Base-by-base conservation (phyloP, 768 basidiomycete species). In the Suillus ampliporus region DNA sequence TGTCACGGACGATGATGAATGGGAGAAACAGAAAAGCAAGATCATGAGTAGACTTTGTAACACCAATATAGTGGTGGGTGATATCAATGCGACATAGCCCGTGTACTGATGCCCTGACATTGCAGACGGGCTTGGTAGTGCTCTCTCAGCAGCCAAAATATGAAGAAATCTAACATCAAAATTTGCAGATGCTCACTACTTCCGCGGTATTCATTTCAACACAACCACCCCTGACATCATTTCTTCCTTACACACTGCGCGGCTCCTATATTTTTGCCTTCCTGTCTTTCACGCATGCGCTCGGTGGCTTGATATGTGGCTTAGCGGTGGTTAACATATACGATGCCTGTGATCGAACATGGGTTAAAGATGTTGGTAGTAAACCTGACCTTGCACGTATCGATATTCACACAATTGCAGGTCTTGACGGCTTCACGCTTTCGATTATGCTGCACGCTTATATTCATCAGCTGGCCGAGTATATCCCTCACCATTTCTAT, bases 301-400 rank as follows among this genome's bases (percentile, higher is more conserved):
- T 58, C n/a, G 57, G 41, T 31, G 14, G 23, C 26, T n/a, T 58
- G 26, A 14, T 58, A n/a, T 41, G 40, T 11, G 57, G 41, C 13
- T 31, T 58, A 41, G 57, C 57, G 2, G 57, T 58, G 15, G 41
- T 58, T 19, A 31, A 41, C 13, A 58, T 58, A 21, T 47, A 58
- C 3, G 28, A 31, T 3, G 26, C 57, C 21, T 58, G 57, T 14
- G 57, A 58, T 47, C 57, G 57, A 23, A 58, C 13, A 14, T 58
- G 57, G 57, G 37, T 9, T 8, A 58, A 31, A 58, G 17, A 58
- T 13, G 57, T 58, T 19, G 6, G 57, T 34, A 8, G 5, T 10
- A 13, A 13, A 34, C 19, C 19, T 34, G 31, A 6, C 50, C 28
- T 50, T 51, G 4, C 17, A 5, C 11, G 19, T 13, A 50, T 50